phyloP scores from a whole-genome alignment of 2,329 filamentous ascomycete species.

The Clarireedia hainanense region DNA sequence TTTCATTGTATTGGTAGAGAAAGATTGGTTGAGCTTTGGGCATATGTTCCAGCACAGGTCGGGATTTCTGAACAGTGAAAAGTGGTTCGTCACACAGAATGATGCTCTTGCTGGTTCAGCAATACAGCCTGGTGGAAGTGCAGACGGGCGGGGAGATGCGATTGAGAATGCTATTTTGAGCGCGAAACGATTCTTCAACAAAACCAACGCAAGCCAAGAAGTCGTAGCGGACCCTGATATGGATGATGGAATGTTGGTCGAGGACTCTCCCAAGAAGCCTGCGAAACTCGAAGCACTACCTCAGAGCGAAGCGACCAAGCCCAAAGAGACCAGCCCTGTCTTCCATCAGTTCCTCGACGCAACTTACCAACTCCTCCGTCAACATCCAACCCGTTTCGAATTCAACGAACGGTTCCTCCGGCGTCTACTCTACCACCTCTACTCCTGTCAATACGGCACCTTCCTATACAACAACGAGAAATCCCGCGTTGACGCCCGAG shows the following conservation, averaged over 20 bases:
- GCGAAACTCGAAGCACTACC: slow-evolving; percentile 31
- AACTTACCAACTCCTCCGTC: slow-evolving; percentile 80
- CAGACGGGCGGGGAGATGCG: slow-evolving; percentile 50
- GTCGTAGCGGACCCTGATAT: slow-evolving; percentile 50
- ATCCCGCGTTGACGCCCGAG: slow-evolving; percentile 64
- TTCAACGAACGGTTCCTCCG: slow-evolving; percentile 92
- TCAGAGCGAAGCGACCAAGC: slow-evolving; percentile 59
- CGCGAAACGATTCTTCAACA: slow-evolving; percentile 85
- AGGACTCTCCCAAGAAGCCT: slow-evolving; percentile 25
- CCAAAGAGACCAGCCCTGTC: slow-evolving; percentile 89
- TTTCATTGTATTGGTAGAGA: slow-evolving; percentile 90
- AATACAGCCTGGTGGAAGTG: slow-evolving; percentile 52
- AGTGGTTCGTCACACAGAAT: slow-evolving; percentile 86
- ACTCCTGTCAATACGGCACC: slow-evolving; percentile 94
- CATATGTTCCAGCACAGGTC: slow-evolving; percentile 96
- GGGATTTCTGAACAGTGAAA: slow-evolving; percentile 80
- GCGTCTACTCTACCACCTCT: slow-evolving; percentile 83
- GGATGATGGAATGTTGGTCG: slow-evolving; percentile 20
- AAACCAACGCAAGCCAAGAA: slow-evolving; percentile 60
- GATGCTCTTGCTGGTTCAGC: slow-evolving; percentile 62
- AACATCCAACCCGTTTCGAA: slow-evolving; percentile 84
- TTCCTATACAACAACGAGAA: slow-evolving; percentile 95
- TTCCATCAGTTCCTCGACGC: slow-evolving; percentile 98
- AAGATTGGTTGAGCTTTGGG: slow-evolving; percentile 96
- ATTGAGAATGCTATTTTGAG: slow-evolving; percentile 79